Evolutionary conservation across 805 yeast genomes (phyloP), one percentile per base, ranked within the genome.

Genomic region (Cyberlindnera japonica): DNA sequence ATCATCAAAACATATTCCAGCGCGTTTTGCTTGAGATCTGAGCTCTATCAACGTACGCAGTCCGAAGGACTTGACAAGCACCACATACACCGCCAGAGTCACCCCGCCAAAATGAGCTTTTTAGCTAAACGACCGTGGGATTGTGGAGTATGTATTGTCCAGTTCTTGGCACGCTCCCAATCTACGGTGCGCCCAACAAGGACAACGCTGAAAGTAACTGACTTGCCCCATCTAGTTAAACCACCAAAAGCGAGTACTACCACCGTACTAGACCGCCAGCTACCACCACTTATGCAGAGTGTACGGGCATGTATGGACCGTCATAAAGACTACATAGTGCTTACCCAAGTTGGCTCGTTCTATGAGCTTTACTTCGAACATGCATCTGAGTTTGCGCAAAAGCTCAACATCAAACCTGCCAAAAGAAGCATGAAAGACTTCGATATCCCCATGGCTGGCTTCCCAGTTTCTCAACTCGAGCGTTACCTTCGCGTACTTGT

Each of bases 331-430:
- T 71, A 79, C 45, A 80, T 83, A 0, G 80, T 85, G 0, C 54
- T 82, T 27, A 80, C 89, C 1, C 95, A 88, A 52, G 90, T 89
- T 26, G 97, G 96, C 1, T 77, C 89, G 17, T 87, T 87, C 60
- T 87, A 84, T 52, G 96, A 87, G 63, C 64, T 91, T 4, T 93
- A 93, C 57, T 88, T 85, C 55, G 90, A 90, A 38, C 95, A 89
- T 45, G 98, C 98, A 1, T 76, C 78, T 9, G 71, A 69, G 32
- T 79, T 72, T 56, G 95, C 87, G 0, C 81, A 84, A 2, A 61
- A 75, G 38, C 62, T 93, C 39, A 89, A 89, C 21, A 60, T 91
- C 21, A 80, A 85, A 34, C 70, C 89, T 2, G 83, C 95, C 0
- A 67, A 66, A 26, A 72, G 75, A 51, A 65, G 65, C 39, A 71